Evolutionary conservation across 176 grass and related monocot species (phyloP), one percentile per base, ranked within the genome.

Genomic region (Alloteropsis semialata): DNA sequence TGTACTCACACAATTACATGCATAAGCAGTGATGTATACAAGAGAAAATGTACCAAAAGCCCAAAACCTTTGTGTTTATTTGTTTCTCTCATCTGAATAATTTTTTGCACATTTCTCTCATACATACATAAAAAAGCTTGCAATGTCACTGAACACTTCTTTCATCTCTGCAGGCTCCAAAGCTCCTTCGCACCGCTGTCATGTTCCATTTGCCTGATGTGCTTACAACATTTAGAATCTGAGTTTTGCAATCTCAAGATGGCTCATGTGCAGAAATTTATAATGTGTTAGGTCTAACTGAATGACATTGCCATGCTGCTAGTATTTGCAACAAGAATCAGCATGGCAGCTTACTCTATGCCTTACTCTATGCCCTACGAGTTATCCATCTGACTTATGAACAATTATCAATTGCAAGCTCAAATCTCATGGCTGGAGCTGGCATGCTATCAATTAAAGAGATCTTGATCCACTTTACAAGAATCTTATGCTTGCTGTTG

Each of bases 321-420:
- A 33, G 44, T 79, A 46, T 24, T 46, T 56, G 33, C 34, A 74
- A 10, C 65, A 79, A 46, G 55, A 85, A 78, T 77, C 58, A 79
- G 57, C 81, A 74, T 51, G 68, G 11, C 10, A 36, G 57, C 8
- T 72, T 54, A 44, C 13, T 61, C 10, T 24, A 44, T 34, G 18
- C n/a, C n/a, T n/a, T n/a, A n/a, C n/a, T n/a, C n/a, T n/a, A n/a
- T 78, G 27, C 9, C 32, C 15, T 64, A 34, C 60, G 14, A 34
- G 30, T 34, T 64, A 64, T 34, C 16, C 16, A 63, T 63, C 60
- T 24, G 44, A 37, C 51, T 22, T 34, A 10, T 65, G 33, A 38
- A 21, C 19, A 16, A 24, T 38, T 75, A 55, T 63, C 6, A 60
- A 62, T 10, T 78, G 17, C 32, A 22, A 54, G 32, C 1, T 75